Percentiles rank a stretch among this genome's conserved stretches.
Evolutionary conservation across 1,284 basidiomycete species (phyloP).

Genomic region (Cerrena zonata): DNA sequence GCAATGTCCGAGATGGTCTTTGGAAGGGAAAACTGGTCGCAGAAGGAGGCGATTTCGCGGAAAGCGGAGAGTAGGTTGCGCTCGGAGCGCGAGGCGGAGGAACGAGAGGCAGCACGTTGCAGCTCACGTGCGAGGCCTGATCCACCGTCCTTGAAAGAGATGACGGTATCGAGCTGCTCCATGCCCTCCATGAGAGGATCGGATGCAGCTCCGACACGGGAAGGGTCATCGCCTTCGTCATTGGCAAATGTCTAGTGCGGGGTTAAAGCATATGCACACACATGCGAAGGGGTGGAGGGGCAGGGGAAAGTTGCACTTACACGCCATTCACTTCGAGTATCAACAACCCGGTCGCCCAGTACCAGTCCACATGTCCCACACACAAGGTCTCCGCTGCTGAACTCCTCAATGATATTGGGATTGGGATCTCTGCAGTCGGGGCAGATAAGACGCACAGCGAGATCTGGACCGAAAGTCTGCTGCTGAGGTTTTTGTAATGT

Average conservation of each 20-base stretch:
- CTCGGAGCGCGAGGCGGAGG: conserved; percentile 71
- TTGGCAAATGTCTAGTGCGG: conserved; percentile 87
- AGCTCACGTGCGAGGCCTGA: conserved; percentile 89
- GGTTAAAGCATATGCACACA: conserved; percentile 13
- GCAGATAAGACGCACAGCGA: conserved; percentile 87
- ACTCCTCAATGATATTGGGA: conserved; percentile 94
- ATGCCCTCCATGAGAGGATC: conserved; percentile 92
- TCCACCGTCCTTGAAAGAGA: conserved; percentile 91
- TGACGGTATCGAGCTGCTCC: conserved; percentile 89
- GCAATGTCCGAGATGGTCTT: conserved; percentile 93
- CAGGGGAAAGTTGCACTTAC: conserved; percentile 48
- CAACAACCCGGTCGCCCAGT: conserved; percentile 92
- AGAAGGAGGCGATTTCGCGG: conserved; percentile 87
- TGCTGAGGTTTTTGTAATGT: conserved; percentile 42
- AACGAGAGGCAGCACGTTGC: conserved; percentile 83
- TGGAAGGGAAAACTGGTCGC: conserved; percentile 90
- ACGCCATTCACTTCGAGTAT: conserved; percentile 96
- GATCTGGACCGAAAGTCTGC: conserved; percentile 69
- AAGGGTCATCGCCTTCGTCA: conserved; percentile 98
- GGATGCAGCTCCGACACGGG: conserved; percentile 95
- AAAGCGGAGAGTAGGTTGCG: conserved; percentile 84
- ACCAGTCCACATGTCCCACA: conserved; percentile 95
- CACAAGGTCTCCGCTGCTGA: conserved; percentile 94
- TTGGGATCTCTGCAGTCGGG: conserved; percentile 91
- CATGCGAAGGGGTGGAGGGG: conserved; percentile 15